Conservation (phyloP, 2,329 filamentous ascomycete species). For the Pseudogymnoascus sp. region DNA sequence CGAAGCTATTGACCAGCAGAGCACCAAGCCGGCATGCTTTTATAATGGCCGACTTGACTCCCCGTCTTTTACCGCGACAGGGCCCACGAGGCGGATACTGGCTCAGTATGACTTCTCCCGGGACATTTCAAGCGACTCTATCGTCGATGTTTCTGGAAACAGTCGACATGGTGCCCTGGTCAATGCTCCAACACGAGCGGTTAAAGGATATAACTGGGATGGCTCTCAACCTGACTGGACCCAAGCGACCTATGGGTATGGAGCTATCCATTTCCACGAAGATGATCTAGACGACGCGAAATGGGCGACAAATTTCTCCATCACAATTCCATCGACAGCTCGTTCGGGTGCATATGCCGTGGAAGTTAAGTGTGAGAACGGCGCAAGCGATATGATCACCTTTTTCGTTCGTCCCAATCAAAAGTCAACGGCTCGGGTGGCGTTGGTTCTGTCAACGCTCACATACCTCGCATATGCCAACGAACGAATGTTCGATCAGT, state of each 20-base stretch:
- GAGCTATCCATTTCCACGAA: slow-evolving; percentile 35
- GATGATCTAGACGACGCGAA: slow-evolving; percentile 33
- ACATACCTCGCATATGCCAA: slow-evolving; percentile 35
- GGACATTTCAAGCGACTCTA: slow-evolving; percentile 21
- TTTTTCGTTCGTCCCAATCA: slow-evolving; percentile 30
- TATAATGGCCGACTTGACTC: slow-evolving; percentile 21
- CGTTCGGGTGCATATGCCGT: slow-evolving; percentile 28
- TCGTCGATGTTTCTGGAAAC: slow-evolving; percentile 24
- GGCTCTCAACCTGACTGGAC: slow-evolving; percentile 29
- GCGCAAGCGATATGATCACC: slow-evolving; percentile 24
- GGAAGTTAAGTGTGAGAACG: slow-evolving; percentile 21
- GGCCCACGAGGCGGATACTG: slow-evolving; percentile 2
- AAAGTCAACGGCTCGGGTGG: slow-evolving; percentile 17
- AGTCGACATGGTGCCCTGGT: slow-evolving; percentile 24
- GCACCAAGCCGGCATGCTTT: slow-evolving; percentile 9
- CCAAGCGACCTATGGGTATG: slow-evolving; percentile 29
- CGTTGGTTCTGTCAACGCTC: slow-evolving; percentile 31
- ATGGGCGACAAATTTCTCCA: slow-evolving; percentile 29
- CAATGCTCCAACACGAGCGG: slow-evolving; percentile 30
- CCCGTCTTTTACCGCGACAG: slow-evolving; percentile 14
- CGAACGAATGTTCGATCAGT: slow-evolving; percentile 31
- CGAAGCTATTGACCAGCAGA: neutral
- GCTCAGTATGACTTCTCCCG: slow-evolving; percentile 22
- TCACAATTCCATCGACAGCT: slow-evolving; percentile 20
- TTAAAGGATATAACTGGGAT: slow-evolving; percentile 31